Percentiles rank a stretch among this genome's conserved stretches.
These are phyloP conservation scores for Cochlearia excelsa DNA, from an alignment of 345 rosid genomes.

Conservation along the genomic window DNA sequence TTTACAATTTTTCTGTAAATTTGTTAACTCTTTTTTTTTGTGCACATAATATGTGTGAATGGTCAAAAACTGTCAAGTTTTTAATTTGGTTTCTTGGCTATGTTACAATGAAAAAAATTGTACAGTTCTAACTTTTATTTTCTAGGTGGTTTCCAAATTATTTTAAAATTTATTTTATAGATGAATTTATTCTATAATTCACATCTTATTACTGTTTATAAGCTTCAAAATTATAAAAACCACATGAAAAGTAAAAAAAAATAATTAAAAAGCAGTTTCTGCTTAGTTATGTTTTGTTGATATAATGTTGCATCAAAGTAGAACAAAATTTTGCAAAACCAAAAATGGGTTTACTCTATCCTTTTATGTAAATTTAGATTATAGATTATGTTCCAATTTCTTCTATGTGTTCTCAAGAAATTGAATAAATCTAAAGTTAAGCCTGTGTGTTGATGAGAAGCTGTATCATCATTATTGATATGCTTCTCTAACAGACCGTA, in stretches of 20 bases:
- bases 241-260: neutral
- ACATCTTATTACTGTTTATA: no score
- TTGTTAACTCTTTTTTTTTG: slow-evolving; percentile 26
- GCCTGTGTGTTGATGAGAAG: slow-evolving; percentile 46
- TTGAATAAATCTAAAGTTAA: slow-evolving; percentile 36
- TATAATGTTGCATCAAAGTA: no score
- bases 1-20: slow-evolving; percentile 32
- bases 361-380: neutral
- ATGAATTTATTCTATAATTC: no score
- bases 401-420: slow-evolving; percentile 47
- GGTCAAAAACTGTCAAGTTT: slow-evolving; percentile 27
- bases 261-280: neutral
- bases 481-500: slow-evolving; percentile 28
- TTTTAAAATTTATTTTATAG: no score
- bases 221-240: no score
- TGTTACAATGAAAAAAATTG: slow-evolving; percentile 20
- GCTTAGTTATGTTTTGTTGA: no score
- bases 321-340: neutral
- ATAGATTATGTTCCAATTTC: slow-evolving; percentile 38
- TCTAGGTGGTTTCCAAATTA: neutral
- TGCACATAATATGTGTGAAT: slow-evolving; percentile 39
- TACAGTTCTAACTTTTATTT: slow-evolving; percentile 26
- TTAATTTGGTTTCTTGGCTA: slow-evolving; percentile 31
- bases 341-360: neutral
- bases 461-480: neutral